Evolutionary conservation across 1,284 basidiomycete species (phyloP), one percentile per base, ranked within the genome.

Genomic region (Macrocystidia cucumis): DNA sequence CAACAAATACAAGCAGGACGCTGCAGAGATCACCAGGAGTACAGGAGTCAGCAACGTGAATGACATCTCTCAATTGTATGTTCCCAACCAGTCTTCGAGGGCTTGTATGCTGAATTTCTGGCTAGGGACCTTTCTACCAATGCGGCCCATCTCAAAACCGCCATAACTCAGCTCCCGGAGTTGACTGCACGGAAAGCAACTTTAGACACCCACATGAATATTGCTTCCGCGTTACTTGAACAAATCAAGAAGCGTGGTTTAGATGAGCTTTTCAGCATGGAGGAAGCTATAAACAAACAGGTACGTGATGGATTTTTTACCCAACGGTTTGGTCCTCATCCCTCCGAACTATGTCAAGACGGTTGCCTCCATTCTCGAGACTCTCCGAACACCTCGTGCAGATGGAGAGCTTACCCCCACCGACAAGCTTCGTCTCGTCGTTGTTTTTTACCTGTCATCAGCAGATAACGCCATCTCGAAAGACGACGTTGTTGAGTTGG

Each of bases 201-300:
- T 1, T 74, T 99, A 22, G 96, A 99, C 57, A 92, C 95, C 1
- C 95, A 98, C 47, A 98, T 98, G 93, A 98, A 98, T 62, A 97
- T 99, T 38, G 96, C 96, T 21, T 98, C 95, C 2, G 85, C 95
- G 5, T 65, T 99, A 9, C 65, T 99, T 19, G 92, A 96, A 56
- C 84, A 97, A 13, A 98, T 99, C 67, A 98, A 98, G 65, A 80
- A 83, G 44, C 78, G 96, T 30, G 91, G 91, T 4, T 69, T 99
- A 16, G 96, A 99, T 57, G 95, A 95, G 48, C 69, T 98, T 11
- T 98, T 98, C 67, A 93, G 95, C 57, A 81, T 85, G 16, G 96
- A 99, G 64, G 96, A 99, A 59, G 76, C 78, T 4, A 91, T 91
- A 39, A 69, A 71, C 19, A 90, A 90, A 55, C 89, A 87, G 67